Conservation (phyloP, 495 filamentous ascomycete genomes). For the Tuber indicum region DNA sequence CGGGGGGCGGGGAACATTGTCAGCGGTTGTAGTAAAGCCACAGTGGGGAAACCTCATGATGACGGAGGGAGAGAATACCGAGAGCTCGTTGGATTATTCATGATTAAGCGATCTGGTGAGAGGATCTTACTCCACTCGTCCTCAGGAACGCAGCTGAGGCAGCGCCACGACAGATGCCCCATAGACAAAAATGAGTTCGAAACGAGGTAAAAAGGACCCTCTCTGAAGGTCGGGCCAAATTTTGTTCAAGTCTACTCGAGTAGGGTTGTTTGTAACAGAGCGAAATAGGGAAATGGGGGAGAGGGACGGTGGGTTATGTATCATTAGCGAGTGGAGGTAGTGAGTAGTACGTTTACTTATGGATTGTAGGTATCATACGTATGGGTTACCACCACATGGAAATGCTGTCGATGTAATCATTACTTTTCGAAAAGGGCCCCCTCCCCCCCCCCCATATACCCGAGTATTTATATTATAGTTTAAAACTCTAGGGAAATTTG, state of each 20-base stretch:
- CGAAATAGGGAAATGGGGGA: neutral
- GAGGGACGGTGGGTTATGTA: neutral
- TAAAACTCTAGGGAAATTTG: neutral
- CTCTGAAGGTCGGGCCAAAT: neutral
- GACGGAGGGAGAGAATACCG: neutral
- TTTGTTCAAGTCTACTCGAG: neutral
- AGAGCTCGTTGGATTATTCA: neutral
- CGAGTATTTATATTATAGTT: neutral
- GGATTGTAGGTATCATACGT: neutral
- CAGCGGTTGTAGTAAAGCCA: neutral
- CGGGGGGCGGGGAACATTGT: neutral
- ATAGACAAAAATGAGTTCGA: neutral
- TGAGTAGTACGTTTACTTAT: neutral
- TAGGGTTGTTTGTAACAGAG: neutral
- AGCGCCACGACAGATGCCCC: neutral
- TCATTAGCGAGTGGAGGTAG: neutral
- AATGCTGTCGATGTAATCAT: conserved; percentile 4
- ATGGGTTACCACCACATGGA: neutral
- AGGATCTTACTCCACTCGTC: neutral
- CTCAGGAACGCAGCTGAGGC: neutral
- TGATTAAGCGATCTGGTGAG: neutral
- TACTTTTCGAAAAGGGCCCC: neutral
- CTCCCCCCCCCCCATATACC: neutral
- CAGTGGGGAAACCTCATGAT: neutral
- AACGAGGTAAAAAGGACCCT: neutral